Base-by-base conservation (phyloP, 495 filamentous ascomycete species). In the Penicillium samsonianum region DNA sequence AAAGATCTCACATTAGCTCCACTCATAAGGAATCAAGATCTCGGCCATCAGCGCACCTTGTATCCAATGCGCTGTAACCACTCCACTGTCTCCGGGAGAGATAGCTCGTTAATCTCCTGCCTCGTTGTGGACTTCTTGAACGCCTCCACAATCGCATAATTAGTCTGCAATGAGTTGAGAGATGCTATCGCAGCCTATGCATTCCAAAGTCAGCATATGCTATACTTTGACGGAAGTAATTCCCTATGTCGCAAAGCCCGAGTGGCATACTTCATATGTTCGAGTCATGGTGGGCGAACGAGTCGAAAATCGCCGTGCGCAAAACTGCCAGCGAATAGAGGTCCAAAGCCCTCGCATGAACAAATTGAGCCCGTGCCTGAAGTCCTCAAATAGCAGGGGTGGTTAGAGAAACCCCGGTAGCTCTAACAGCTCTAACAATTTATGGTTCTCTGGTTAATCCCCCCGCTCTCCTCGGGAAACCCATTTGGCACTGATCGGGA, bases 151-250 rank as follows among this genome's bases (percentile, higher is more conserved):
- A 90, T 80, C 41, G 85, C 80, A 69, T 86, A 91, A 55, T 96
- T 96, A 17, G 89, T 90, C 67, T 98, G 94, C 33, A 96, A 80
- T 17, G 90, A 86, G 68, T 98, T 98, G 69, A 98, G 86, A 25
- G 90, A 82, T 52, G 87, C 78, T 57, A 98, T 84, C 17, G 94
- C 94, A 74, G 90, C 90, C 76, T 79, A 41, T 20, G 19, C 5
- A 40, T n/a, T 8, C 4, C 7, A 26, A 51, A 43, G 26, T 67
- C 28, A 65, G 64, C 30, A 53, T 12, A 19, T 37, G 17, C 30
- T 56, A 25, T 31, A 26, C 4, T 10, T 30, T 22, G 28, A 19
- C 9, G 2, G 2, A 25, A 35, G 38, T 45, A 30, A n/a, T 28
- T 2, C 25, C 20, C 45, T 25, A n/a, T 37, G 20, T 37, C 45